Evolutionary conservation across 2,329 filamentous ascomycete species (phyloP).

Genomic region (Mycosphaerella sp.): DNA sequence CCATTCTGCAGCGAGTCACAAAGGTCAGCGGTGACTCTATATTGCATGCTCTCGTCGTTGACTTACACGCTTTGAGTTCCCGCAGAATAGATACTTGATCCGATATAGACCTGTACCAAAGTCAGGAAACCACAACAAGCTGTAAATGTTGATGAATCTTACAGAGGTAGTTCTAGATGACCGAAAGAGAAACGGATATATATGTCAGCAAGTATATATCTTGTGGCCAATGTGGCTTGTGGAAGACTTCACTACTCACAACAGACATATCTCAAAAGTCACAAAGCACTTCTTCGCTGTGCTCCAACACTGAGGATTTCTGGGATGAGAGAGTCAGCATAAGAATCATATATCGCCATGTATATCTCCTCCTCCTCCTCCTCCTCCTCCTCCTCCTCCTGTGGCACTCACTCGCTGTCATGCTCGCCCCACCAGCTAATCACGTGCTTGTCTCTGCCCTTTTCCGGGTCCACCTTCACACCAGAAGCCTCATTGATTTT

Average conservation of each 20-base stretch:
- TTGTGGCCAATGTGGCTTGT: too few relatives aligned
- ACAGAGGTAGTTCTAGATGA: constrained; percentile 36
- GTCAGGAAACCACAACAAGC: too few relatives aligned
- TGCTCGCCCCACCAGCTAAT: constrained; percentile 48
- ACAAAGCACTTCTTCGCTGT: constrained; percentile 39
- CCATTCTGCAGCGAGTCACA: constrained; percentile 15
- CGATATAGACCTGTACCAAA: constrained; percentile 39
- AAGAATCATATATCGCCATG: not conserved
- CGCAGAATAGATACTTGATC: constrained; percentile 48
- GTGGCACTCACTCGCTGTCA: constrained; percentile 34
- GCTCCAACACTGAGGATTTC: constrained; percentile 35
- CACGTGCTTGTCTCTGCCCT: constrained; percentile 46
- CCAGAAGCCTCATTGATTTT: constrained; percentile 38
- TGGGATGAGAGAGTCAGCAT: not conserved
- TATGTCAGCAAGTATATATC: constrained; percentile 41
- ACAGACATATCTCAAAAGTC: constrained; percentile 37
- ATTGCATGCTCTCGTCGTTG: too few relatives aligned
- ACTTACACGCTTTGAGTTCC: constrained; percentile 36
- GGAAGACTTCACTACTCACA: not conserved
- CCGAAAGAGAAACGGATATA: too few relatives aligned
- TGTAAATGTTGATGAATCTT: too few relatives aligned
- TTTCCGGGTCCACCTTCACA: constrained; percentile 46
- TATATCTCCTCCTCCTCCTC: too few relatives aligned
- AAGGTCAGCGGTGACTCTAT: too few relatives aligned
- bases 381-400: too few relatives aligned